These are phyloP conservation scores for Nicotiana benthamiana DNA, from an alignment of 257 asterid species.

Conservation along the genomic window DNA sequence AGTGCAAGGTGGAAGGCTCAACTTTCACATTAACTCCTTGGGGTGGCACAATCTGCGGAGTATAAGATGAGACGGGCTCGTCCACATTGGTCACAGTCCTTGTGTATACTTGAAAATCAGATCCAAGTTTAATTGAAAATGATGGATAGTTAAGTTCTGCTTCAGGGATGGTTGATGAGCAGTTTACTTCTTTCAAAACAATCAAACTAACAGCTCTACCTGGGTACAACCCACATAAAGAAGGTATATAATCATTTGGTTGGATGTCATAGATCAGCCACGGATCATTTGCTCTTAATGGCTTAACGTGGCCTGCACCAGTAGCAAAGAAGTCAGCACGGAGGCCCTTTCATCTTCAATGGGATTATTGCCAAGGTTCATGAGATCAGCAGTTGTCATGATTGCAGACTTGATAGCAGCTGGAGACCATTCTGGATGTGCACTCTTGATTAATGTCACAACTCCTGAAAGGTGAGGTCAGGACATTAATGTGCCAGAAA, in stretches of 20 bases:
- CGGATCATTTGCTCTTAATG: slow-evolving; percentile 22
- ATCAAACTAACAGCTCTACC: slow-evolving; percentile 5
- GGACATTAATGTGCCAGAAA: slow-evolving; percentile 35
- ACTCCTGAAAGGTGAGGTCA: slow-evolving; percentile 37
- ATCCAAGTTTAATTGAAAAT: slow-evolving; percentile 13
- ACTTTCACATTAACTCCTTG: slow-evolving; percentile 16
- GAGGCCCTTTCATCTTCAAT: not conserved
- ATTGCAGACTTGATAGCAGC: slow-evolving; percentile 29
- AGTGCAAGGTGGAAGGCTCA: slow-evolving; percentile 10
- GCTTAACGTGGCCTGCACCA: slow-evolving; percentile 32
- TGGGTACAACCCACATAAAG: slow-evolving; percentile 21
- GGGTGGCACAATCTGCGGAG: not conserved
- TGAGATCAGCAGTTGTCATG: slow-evolving; percentile 23
- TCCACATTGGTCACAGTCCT: slow-evolving; percentile 43
- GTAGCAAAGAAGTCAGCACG: slow-evolving; percentile 21
- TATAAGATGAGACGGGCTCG: slow-evolving; percentile 17
- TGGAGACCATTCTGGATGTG: slow-evolving; percentile 32
- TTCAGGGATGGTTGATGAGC: slow-evolving; percentile 14
- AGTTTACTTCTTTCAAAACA: slow-evolving; percentile 2
- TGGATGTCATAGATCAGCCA: slow-evolving; percentile 29
- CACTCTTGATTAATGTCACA: slow-evolving; percentile 20
- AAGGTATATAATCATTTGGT: slow-evolving; percentile 18
- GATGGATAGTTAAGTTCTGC: slow-evolving; percentile 40
- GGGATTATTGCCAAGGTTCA: slow-evolving; percentile 5
- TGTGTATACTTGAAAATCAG: slow-evolving; percentile 3